Percentiles rank a stretch among this genome's conserved stretches.
phyloP scores from a whole-genome alignment of 495 filamentous ascomycete genomes.

The Penicillium herquei region DNA sequence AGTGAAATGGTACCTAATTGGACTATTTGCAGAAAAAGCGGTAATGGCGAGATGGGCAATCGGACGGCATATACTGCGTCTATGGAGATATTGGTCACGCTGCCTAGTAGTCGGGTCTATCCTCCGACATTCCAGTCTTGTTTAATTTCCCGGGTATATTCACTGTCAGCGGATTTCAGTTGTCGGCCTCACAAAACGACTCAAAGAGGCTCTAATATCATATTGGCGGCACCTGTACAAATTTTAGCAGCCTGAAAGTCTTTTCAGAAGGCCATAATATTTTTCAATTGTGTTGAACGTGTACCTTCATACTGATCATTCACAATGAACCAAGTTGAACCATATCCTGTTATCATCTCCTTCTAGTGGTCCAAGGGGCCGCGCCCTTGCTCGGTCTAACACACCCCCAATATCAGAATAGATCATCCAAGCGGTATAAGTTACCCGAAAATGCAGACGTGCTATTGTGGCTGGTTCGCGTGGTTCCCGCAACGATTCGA shows the following conservation, averaged over 20 bases:
- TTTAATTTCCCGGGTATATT: slow-evolving; percentile 11
- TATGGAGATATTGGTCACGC: neutral
- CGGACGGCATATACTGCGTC: neutral
- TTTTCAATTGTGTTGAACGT: too few species aligned
- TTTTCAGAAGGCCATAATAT: neutral
- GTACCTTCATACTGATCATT: too few species aligned
- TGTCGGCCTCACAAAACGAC: neutral
- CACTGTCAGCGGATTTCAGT: neutral
- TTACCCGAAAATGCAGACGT: too few species aligned
- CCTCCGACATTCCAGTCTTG: slow-evolving; percentile 14
- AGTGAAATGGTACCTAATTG: neutral
- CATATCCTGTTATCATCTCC: too few species aligned
- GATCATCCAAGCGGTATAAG: too few species aligned
- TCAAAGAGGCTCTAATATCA: neutral
- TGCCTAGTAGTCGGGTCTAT: slow-evolving; percentile 1
- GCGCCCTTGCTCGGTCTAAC: too few species aligned
- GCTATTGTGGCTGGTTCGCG: neutral
- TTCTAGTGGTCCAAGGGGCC: too few species aligned
- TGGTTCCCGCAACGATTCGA: slow-evolving; percentile 1
- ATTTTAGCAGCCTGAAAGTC: neutral
- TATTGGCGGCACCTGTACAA: neutral
- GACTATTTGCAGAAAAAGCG: neutral
- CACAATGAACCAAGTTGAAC: too few species aligned
- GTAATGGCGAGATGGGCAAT: neutral
- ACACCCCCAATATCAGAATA: too few species aligned